Percentiles rank a stretch among this genome's conserved stretches.
phyloP scores from a whole-genome alignment of 768 basidiomycete genomes.

The Kwoniella shandongensis region DNA sequence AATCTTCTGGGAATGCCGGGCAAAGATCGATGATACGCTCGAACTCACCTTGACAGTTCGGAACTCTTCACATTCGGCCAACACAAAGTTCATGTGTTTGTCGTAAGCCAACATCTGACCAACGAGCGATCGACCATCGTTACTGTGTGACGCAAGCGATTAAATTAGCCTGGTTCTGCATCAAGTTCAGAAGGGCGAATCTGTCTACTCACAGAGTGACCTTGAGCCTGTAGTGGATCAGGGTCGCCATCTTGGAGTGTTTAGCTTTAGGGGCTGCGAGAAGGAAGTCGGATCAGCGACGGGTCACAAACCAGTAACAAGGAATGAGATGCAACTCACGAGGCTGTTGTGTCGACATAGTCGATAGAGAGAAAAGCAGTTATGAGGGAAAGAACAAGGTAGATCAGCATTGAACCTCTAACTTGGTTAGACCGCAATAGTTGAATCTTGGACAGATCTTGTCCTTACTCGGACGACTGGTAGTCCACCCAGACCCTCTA shows the following conservation, averaged over 20 bases:
- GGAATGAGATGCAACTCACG: constrained; percentile 11
- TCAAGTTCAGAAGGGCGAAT: too few relatives aligned
- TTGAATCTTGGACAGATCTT: too few relatives aligned
- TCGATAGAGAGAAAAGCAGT: too few relatives aligned
- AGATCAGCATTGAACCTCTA: too few relatives aligned
- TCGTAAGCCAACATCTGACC: constrained; percentile 99
- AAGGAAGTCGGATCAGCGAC: not conserved
- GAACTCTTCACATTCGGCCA: constrained; percentile 98
- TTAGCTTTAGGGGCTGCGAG: constrained; percentile 79
- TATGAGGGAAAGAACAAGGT: too few relatives aligned
- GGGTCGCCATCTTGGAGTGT: constrained; percentile 95
- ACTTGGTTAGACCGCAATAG: too few relatives aligned
- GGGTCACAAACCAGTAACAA: too few relatives aligned
- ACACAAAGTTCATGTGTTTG: constrained; percentile 98
- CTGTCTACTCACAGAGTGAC: constrained; percentile 86
- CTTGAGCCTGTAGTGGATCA: constrained; percentile 97
- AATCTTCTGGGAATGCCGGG: too few relatives aligned
- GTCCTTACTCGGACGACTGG: too few relatives aligned
- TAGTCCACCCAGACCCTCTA: too few relatives aligned
- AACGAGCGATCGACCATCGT: constrained; percentile 88
- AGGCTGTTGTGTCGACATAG: constrained; percentile 11
- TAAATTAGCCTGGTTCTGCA: not conserved
- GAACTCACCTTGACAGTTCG: constrained; percentile 82
- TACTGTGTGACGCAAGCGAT: constrained; percentile 28
- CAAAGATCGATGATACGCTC: not conserved